These are phyloP conservation scores for Chaetomiaceae sp. DNA, from an alignment of 2,329 filamentous ascomycete genomes.

Conservation along the genomic window DNA sequence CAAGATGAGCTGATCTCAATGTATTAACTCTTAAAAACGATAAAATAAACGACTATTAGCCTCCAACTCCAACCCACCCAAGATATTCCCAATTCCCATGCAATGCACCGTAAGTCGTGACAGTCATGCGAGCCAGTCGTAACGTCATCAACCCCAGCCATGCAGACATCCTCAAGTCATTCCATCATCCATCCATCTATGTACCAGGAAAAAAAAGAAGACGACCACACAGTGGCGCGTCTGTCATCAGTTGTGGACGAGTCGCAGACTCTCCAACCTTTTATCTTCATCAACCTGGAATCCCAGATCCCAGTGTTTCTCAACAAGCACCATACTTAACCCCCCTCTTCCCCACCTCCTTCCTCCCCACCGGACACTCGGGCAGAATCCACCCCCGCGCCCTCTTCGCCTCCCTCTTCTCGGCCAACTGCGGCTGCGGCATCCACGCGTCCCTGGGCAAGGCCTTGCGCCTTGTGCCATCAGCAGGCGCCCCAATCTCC, in stretches of 20 bases:
- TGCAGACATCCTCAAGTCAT: no score
- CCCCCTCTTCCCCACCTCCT: constrained; percentile 65
- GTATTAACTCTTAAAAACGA: no score
- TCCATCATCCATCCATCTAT: constrained; percentile 3
- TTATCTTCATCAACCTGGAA: neutral
- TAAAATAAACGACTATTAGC: constrained; percentile 2
- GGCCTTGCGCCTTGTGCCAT: constrained; percentile 66
- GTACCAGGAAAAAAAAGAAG: constrained; percentile 1
- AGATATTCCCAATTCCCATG: neutral
- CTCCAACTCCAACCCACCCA: neutral
- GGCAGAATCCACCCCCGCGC: constrained; percentile 71
- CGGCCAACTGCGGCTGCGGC: constrained; percentile 64
- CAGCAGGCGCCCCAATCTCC: constrained; percentile 71
- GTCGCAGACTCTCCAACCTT: constrained; percentile 13
- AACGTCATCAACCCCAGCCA: constrained; percentile 17
- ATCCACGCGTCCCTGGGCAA: constrained; percentile 71
- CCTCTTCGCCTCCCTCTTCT: constrained; percentile 73
- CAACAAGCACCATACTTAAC: constrained; percentile 51
- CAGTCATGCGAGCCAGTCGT: constrained; percentile 20
- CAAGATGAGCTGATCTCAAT: neutral
- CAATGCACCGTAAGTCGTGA: constrained; percentile 13
- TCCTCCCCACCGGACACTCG: constrained; percentile 66
- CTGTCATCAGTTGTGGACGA: neutral
- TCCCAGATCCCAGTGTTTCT: constrained; percentile 1
- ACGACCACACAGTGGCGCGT: neutral